phyloP scores from a whole-genome alignment of 2,329 filamentous ascomycete genomes.

The Colletotrichum ledebouriae region DNA sequence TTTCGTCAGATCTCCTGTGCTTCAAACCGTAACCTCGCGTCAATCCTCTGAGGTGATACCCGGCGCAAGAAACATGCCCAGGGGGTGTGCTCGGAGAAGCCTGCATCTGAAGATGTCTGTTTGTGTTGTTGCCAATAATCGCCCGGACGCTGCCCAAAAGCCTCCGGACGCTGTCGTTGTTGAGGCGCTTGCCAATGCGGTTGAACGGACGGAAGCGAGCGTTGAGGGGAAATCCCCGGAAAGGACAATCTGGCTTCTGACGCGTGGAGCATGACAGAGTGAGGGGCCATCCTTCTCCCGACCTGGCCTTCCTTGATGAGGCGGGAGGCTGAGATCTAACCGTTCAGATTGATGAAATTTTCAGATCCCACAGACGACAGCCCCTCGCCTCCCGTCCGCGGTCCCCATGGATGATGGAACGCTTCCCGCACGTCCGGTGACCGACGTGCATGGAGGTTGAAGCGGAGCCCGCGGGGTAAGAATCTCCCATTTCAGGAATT shows the following conservation, averaged over 20 bases:
- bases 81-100: background rate
- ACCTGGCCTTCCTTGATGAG: no score
- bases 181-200: background rate
- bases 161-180: background rate
- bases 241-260: background rate
- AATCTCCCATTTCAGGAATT: constrained; percentile 19
- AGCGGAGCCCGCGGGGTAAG: constrained; percentile 28
- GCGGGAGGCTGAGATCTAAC: constrained; percentile 14
- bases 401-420: background rate
- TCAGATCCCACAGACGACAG: constrained; percentile 1
- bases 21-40: background rate
- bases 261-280: background rate
- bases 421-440: constrained; percentile 27
- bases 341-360: background rate
- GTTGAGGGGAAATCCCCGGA: background rate
- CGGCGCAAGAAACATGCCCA: constrained; percentile 2
- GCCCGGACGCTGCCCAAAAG: background rate
- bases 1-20: background rate
- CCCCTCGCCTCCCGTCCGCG: constrained; percentile 5
- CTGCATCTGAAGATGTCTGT: background rate
- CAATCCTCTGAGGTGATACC: background rate
- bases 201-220: background rate
- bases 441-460: background rate
- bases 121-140: background rate
- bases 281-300: constrained; percentile 16